These are phyloP conservation scores for Yamadazyma songkhlaensis DNA, from an alignment of 1,139 yeast species.

Conservation along the genomic window DNA sequence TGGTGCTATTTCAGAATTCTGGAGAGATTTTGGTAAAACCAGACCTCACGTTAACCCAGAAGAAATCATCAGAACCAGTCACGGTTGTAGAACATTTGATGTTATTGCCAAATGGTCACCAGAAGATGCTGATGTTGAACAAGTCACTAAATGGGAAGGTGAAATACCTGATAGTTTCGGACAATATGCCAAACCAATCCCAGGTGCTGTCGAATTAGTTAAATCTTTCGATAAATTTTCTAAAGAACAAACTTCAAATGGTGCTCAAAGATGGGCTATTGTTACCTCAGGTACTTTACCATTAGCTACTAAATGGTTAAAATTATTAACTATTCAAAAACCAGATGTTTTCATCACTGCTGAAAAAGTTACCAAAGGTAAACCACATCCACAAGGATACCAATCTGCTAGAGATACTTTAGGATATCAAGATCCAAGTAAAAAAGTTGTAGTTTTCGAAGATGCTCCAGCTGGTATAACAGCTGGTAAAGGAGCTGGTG, in stretches of 20 bases:
- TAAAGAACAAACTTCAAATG: conserved; percentile 38
- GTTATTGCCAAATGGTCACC: conserved; percentile 75
- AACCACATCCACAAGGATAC: conserved; percentile 86
- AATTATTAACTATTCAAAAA: conserved; percentile 55
- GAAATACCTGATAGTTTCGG: conserved; percentile 72
- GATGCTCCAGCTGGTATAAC: conserved; percentile 87
- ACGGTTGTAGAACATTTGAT: conserved; percentile 82
- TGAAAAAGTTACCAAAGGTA: conserved; percentile 71
- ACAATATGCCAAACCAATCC: conserved; percentile 66
- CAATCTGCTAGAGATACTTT: conserved; percentile 58
- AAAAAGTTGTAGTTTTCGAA: conserved; percentile 70
- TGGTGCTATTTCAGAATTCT: conserved; percentile 76
- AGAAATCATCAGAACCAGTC: conserved; percentile 69
- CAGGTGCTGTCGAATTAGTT: conserved; percentile 68
- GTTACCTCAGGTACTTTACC: conserved; percentile 81
- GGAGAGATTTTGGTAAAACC: conserved; percentile 70
- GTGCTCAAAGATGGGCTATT: conserved; percentile 67
- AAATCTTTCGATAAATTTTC: conserved; percentile 48
- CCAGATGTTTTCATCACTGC: conserved; percentile 81
- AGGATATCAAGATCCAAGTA: conserved; percentile 44
- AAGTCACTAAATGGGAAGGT: conserved; percentile 68
- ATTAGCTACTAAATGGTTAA: conserved; percentile 78
- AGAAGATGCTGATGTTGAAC: conserved; percentile 64
- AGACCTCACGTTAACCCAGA: conserved; percentile 71
- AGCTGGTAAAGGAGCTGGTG: conserved; percentile 85